These are phyloP conservation scores for Pythium monospermum DNA, from an alignment of 352 stramenopile genomes.

Conservation along the genomic window DNA sequence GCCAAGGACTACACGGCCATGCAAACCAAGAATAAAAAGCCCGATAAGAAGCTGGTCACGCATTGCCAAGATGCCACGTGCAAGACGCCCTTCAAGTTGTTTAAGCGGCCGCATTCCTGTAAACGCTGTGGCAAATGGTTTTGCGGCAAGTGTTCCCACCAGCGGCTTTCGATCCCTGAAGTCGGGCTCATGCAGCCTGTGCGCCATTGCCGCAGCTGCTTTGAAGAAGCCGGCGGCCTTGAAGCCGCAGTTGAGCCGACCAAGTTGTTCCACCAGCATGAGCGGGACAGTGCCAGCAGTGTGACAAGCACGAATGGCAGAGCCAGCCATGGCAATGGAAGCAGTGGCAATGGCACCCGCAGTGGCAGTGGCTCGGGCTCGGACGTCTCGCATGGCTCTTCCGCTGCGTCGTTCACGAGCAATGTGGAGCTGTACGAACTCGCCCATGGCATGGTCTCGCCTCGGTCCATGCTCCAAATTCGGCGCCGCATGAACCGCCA, in stretches of 20 bases:
- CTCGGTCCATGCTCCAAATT: constrained; percentile 59
- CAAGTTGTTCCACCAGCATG: constrained; percentile 48
- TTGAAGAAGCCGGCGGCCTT: constrained; percentile 57
- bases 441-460: constrained; percentile 72
- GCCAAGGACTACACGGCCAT: constrained; percentile 58
- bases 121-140: constrained; percentile 85
- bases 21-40: constrained; percentile 72
- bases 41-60: constrained; percentile 77
- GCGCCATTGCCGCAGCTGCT: constrained; percentile 74
- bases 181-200: constrained; percentile 72
- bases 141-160: constrained; percentile 75
- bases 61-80: constrained; percentile 71
- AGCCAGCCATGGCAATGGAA: background rate
- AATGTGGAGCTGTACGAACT: constrained; percentile 83
- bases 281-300: background rate
- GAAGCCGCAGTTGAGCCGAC: constrained; percentile 61
- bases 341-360: background rate
- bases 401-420: constrained; percentile 27
- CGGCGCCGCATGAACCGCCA: constrained; percentile 52
- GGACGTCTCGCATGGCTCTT: background rate
- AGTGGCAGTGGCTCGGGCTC: background rate
- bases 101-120: constrained; percentile 83
- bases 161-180: constrained; percentile 78
- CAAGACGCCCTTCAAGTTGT: constrained; percentile 30
- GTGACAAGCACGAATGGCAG: background rate